Evolutionary conservation across 2,329 filamentous ascomycete genomes (phyloP).

Genomic region (Fusarium algeriense): DNA sequence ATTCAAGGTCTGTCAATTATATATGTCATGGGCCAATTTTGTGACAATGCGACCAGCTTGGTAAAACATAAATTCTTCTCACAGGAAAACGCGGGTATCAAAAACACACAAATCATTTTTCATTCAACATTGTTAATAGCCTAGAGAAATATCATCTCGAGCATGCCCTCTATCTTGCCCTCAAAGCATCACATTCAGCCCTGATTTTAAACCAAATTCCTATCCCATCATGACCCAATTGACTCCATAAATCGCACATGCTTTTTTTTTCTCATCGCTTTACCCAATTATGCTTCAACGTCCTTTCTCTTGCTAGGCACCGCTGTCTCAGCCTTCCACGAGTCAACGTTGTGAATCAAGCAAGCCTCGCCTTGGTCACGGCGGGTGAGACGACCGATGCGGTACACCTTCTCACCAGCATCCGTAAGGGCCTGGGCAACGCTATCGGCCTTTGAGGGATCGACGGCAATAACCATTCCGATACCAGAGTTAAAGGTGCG

Average conservation of each 20-base stretch:
- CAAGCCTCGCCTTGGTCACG: constrained; percentile 59
- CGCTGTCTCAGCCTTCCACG: constrained; percentile 47
- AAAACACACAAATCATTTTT: constrained; percentile 24
- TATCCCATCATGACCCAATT: constrained; percentile 31
- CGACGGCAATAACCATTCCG: constrained; percentile 92
- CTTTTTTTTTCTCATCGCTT: constrained; percentile 12
- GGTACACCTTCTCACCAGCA: constrained; percentile 77
- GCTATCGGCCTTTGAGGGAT: constrained; percentile 69
- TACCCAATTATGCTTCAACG: constrained; percentile 32
- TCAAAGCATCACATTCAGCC: constrained; percentile 19
- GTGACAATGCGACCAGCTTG: background rate
- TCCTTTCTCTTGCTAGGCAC: constrained; percentile 46
- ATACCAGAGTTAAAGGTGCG: constrained; percentile 95
- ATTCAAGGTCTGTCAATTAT: background rate
- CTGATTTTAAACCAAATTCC: constrained; percentile 28
- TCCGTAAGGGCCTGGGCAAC: constrained; percentile 71
- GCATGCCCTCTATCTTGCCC: constrained; percentile 27
- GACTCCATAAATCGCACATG: constrained; percentile 36
- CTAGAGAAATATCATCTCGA: constrained; percentile 15
- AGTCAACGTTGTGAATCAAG: constrained; percentile 52
- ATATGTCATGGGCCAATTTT: background rate
- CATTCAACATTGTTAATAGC: constrained; percentile 22
- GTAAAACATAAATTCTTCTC: background rate
- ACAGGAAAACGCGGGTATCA: background rate
- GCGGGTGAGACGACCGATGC: constrained; percentile 77